phyloP scores from a whole-genome alignment of 2,329 filamentous ascomycete species.

The Xylariaceae sp. region DNA sequence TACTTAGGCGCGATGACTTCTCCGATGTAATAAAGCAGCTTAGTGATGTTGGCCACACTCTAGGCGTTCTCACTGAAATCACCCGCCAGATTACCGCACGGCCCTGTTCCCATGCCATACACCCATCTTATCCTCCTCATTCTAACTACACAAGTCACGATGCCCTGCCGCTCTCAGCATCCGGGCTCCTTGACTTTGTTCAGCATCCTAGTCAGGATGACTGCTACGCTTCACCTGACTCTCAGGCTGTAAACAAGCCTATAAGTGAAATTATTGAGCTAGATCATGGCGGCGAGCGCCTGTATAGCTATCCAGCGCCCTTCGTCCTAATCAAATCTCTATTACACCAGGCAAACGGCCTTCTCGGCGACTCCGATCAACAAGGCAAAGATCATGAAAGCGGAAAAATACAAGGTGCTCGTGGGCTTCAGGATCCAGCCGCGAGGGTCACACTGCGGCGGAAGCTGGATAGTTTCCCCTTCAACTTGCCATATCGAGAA shows the following conservation, averaged over 20 bases:
- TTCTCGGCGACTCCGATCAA: conserved; percentile 5
- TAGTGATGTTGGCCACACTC: conserved; percentile 25
- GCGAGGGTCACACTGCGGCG: conserved; percentile 14
- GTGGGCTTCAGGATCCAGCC: conserved; percentile 7
- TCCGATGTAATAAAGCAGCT: conserved; percentile 28
- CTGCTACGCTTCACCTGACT: neutral
- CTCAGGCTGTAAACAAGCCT: neutral
- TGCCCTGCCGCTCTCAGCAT: conserved; percentile 7
- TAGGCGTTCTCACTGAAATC: conserved; percentile 22
- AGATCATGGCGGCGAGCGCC: conserved; percentile 27
- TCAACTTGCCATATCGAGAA: conserved; percentile 14
- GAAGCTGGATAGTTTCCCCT: conserved; percentile 27
- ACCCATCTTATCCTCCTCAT: neutral
- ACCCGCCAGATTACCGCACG: conserved; percentile 26
- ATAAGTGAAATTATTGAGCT: conserved; percentile 20
- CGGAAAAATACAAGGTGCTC: neutral
- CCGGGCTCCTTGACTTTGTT: conserved; percentile 1
- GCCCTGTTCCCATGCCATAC: conserved; percentile 9
- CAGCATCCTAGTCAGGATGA: conserved; percentile 4
- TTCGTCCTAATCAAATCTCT: conserved; percentile 28
- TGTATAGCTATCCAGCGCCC: conserved; percentile 32
- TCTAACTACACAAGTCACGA: neutral
- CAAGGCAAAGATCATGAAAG: neutral
- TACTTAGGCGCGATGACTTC: conserved; percentile 31
- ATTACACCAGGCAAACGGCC: conserved; percentile 7